phyloP scores from a whole-genome alignment of 1,284 basidiomycete genomes.

The Cutaneotrichosporon arboriforme region DNA sequence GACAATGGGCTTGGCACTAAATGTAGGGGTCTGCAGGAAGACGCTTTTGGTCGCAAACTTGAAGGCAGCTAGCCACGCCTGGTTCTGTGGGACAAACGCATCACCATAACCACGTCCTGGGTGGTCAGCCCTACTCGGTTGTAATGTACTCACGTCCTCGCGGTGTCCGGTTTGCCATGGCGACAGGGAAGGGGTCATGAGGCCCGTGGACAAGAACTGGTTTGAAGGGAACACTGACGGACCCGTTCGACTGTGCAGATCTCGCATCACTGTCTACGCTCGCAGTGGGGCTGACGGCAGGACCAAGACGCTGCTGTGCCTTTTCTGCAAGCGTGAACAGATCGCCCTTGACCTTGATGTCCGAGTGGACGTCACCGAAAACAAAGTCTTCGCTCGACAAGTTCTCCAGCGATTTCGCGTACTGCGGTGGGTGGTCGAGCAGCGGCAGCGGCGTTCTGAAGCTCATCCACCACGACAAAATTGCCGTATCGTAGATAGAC shows the following conservation, averaged over 20 bases:
- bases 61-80: constrained; percentile 65
- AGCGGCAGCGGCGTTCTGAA: constrained; percentile 58
- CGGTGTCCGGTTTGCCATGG: constrained; percentile 62
- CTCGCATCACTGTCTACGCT: background rate
- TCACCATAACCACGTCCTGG: constrained; percentile 30
- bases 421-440: constrained; percentile 27
- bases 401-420: background rate
- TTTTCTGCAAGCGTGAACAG: constrained; percentile 16
- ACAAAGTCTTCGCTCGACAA: constrained; percentile 7
- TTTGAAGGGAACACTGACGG: constrained; percentile 33
- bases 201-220: constrained; percentile 54
- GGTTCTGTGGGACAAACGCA: constrained; percentile 56
- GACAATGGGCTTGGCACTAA: constrained; percentile 63
- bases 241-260: too few relatives aligned
- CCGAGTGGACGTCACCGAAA: constrained; percentile 26
- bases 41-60: constrained; percentile 59
- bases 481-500: constrained; percentile 64
- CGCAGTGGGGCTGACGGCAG: constrained; percentile 1
- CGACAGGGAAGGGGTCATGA: constrained; percentile 63
- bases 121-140: background rate
- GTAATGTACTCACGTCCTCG: constrained; percentile 55
- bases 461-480: constrained; percentile 58
- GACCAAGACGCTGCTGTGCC: constrained; percentile 19
- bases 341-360: constrained; percentile 21
- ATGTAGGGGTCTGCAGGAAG: constrained; percentile 70